Percentiles rank a stretch among this genome's conserved stretches.
Conservation (phyloP, 2,329 filamentous ascomycete species). For the Didymellaceae sp. region DNA sequence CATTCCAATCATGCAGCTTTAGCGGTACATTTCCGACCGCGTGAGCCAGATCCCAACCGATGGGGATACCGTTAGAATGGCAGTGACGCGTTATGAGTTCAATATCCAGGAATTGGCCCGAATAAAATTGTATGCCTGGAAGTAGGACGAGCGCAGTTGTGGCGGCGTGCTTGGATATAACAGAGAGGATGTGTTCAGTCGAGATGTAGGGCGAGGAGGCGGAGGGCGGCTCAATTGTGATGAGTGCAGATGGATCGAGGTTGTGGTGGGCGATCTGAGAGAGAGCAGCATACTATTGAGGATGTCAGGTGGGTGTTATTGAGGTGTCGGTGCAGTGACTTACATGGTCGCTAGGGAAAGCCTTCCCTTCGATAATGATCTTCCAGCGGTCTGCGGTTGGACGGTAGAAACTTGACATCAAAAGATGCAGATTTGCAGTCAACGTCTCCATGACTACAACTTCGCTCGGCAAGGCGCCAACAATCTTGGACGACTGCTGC, state of each 20-base stretch:
- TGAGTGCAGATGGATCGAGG: slow-evolving; percentile 70
- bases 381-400: slow-evolving; percentile 72
- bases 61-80: slow-evolving; percentile 70
- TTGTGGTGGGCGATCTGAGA: slow-evolving; percentile 78
- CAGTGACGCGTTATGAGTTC: slow-evolving; percentile 78
- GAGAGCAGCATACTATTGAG: slow-evolving; percentile 74
- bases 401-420: slow-evolving; percentile 84
- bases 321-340: slow-evolving; percentile 4
- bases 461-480: slow-evolving; percentile 75
- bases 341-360: slow-evolving; percentile 86
- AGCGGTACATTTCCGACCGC: slow-evolving; percentile 84
- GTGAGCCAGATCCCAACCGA: slow-evolving; percentile 90
- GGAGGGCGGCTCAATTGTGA: slow-evolving; percentile 71
- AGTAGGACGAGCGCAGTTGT: slow-evolving; percentile 78
- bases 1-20: slow-evolving; percentile 82
- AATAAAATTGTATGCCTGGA: slow-evolving; percentile 91
- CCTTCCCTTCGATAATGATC: slow-evolving; percentile 87
- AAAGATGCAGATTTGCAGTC: slow-evolving; percentile 79
- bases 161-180: slow-evolving; percentile 76
- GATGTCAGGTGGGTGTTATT: background rate
- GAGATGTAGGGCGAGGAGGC: slow-evolving; percentile 63
- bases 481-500: slow-evolving; percentile 71
- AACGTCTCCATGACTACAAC: slow-evolving; percentile 89
- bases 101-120: slow-evolving; percentile 87
- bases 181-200: slow-evolving; percentile 72